phyloP scores from a whole-genome alignment of 768 basidiomycete genomes.

The Lactarius sp. region DNA sequence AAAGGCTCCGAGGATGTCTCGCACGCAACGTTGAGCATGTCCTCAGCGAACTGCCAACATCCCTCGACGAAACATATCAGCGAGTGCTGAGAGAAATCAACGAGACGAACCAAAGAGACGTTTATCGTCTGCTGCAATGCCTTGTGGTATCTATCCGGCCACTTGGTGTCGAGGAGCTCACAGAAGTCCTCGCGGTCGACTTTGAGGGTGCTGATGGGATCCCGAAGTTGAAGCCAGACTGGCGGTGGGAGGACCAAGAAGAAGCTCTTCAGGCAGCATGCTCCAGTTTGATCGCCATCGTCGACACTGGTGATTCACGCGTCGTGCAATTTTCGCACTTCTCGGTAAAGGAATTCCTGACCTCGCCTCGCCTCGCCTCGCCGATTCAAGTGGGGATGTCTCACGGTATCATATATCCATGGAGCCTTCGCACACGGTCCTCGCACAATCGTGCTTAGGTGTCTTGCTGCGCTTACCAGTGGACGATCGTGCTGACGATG shows the following conservation, averaged over 20 bases:
- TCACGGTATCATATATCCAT: background rate
- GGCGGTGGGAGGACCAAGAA: background rate
- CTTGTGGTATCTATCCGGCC: background rate
- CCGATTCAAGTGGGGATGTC: background rate
- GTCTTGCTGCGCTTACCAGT: background rate
- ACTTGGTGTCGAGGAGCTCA: background rate
- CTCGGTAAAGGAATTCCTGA: background rate
- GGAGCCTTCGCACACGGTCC: background rate
- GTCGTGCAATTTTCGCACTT: background rate
- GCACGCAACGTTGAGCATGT: background rate
- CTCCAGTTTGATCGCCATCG: background rate
- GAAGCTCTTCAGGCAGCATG: background rate
- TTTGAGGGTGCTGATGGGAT: background rate
- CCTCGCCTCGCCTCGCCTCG: background rate
- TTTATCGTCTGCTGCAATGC: background rate
- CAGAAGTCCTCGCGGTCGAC: background rate
- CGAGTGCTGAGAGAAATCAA: background rate
- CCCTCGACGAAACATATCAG: background rate
- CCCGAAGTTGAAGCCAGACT: background rate
- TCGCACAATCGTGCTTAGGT: background rate
- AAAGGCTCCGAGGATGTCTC: background rate
- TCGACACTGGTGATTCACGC: background rate
- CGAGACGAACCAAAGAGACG: background rate
- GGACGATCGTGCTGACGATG: background rate
- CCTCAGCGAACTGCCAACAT: background rate